phyloP scores from a whole-genome alignment of 345 rosid species.

The Arabis alpina region DNA sequence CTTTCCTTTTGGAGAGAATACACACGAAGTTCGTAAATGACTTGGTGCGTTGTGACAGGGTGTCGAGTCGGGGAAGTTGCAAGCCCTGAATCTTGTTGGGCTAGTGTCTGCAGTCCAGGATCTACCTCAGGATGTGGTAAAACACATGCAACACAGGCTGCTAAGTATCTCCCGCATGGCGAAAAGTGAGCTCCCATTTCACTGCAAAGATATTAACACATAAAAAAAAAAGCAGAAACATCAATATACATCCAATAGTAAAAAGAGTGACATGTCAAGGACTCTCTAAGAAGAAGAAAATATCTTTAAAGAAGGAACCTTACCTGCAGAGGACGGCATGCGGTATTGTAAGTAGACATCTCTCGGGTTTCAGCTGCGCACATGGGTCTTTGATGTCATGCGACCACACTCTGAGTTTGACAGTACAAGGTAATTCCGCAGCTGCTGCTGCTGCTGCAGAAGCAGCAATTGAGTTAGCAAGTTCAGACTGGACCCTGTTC shows the following conservation, averaged over 20 bases:
- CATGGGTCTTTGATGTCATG: constrained; percentile 77
- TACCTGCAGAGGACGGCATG: constrained; percentile 99
- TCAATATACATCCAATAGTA: constrained; percentile 15
- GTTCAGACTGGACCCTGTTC: constrained; percentile 70
- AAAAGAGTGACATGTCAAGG: background rate
- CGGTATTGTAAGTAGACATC: constrained; percentile 70
- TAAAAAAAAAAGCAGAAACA: no score
- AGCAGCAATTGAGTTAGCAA: constrained; percentile 73
- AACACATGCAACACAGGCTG: constrained; percentile 96
- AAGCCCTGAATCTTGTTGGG: constrained; percentile 70
- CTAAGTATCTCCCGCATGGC: constrained; percentile 97
- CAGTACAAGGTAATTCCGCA: constrained; percentile 95
- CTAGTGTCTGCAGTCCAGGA: constrained; percentile 65
- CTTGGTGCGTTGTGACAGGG: constrained; percentile 91
- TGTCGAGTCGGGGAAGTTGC: constrained; percentile 96
- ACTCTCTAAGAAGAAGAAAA: background rate
- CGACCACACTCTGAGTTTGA: constrained; percentile 88
- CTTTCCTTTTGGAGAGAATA: constrained; percentile 93
- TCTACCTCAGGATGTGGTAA: constrained; percentile 82
- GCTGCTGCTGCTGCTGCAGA: constrained; percentile 47
- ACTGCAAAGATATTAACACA: constrained; percentile 54
- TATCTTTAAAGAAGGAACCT: background rate
- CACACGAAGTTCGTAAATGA: constrained; percentile 95
- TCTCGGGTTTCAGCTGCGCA: constrained; percentile 59
- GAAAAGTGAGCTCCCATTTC: constrained; percentile 99